Conservation (phyloP, 2,329 filamentous ascomycete species). For the Fonsecaea monophora region DNA sequence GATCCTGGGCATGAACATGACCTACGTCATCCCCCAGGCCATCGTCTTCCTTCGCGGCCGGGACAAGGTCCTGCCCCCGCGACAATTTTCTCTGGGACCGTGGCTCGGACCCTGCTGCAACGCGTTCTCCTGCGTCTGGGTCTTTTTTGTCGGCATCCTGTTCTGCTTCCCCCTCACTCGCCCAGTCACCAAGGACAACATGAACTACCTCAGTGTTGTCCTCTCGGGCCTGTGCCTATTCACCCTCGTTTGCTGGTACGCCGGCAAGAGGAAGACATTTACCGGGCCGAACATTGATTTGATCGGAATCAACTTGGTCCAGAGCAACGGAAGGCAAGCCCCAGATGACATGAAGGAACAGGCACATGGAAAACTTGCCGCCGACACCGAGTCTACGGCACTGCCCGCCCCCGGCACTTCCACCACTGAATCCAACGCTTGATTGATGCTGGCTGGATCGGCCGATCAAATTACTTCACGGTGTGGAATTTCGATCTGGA, state of each 20-base stretch:
- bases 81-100: slow-evolving; percentile 35
- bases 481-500: too few relatives aligned
- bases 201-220: slow-evolving; percentile 58
- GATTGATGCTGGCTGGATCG: too few relatives aligned
- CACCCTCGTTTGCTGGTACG: slow-evolving; percentile 6
- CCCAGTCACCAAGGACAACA: slow-evolving; percentile 52
- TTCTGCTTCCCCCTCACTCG: slow-evolving; percentile 45
- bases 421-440: too few relatives aligned
- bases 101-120: slow-evolving; percentile 45
- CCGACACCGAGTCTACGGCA: too few relatives aligned
- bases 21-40: slow-evolving; percentile 46
- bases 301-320: too few relatives aligned
- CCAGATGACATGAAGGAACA: too few relatives aligned
- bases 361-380: too few relatives aligned
- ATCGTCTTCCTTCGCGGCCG: slow-evolving; percentile 51
- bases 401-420: too few relatives aligned
- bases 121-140: slow-evolving; percentile 43
- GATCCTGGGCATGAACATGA: slow-evolving; percentile 32
- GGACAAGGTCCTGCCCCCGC: slow-evolving; percentile 39
- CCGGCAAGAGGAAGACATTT: slow-evolving; percentile 21
- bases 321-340: too few relatives aligned
- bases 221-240: neutral
- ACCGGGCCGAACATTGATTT: neutral
- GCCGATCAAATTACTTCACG: too few relatives aligned
- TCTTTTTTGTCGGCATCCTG: slow-evolving; percentile 43